Evolutionary conservation across 169 alveolate species (phyloP), one percentile per base, ranked within the genome.

Genomic region (Amoebophrya sp.): DNA sequence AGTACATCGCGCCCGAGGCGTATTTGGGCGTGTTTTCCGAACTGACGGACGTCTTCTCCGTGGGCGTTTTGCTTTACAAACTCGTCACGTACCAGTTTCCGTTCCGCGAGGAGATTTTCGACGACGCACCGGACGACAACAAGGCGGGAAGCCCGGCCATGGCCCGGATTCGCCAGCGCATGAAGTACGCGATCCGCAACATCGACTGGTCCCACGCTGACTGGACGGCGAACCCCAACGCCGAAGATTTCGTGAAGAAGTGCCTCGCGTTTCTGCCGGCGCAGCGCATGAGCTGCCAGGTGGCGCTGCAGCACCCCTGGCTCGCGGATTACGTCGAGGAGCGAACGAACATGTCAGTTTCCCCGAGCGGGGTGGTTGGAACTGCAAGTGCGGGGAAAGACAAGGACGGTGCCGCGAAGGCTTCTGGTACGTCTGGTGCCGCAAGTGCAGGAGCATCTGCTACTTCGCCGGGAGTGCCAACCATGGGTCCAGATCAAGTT

Each of bases 71-170:
- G 29, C 83, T 66, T 66, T 66, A 66, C 83, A 66, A 66, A 25
- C 35, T 66, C 38, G 35, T 66, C 32, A 66, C 83, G 10, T 25
- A 66, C 35, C 10, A 66, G 29, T 66, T 66, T n/a, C 83, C 83
- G 7, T 66, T 66, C 18, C 83, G 83, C 29, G 83, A 66, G 32
- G 12, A 25, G 35, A 66, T 66, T 25, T 66, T 66, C 83, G 83
- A 66, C 83, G 83, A 66, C 83, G 83, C 83, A 25, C 83, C 83
- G 7, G 83, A 25, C 10, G 83, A 66, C 18, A 66, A 66, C 83
- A 18, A 25, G 29, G 83, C 83, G 29, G 83, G 83, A 25, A 1
- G 35, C 32, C 35, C 83, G 39, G 83, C 83, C 29, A 66, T 66
- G 83, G 83, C 18, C 32, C 83, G 18, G 32, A 66, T 66, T 25